Percentiles rank a stretch among this genome's conserved stretches.
Evolutionary conservation across 148 eudicot genomes (phyloP).

Genomic region (Talinum fruticosum): DNA sequence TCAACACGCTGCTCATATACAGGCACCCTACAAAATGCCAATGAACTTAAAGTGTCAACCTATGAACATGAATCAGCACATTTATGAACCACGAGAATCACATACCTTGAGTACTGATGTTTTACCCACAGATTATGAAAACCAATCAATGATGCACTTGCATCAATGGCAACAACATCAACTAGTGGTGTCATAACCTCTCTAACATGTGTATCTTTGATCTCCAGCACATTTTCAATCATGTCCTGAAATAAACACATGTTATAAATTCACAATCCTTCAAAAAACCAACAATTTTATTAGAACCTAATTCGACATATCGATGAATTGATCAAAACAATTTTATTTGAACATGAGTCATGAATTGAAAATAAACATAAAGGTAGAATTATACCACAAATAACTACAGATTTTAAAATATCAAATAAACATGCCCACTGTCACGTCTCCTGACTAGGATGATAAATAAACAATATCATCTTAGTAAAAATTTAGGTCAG

Average conservation of each 20-base stretch:
- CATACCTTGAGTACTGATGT: conserved; percentile 94
- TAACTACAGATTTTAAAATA: no score
- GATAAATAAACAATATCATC: no score
- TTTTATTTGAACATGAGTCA: no score
- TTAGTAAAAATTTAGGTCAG: no score
- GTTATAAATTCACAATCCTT: no score
- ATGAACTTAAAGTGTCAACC: conserved; percentile 14
- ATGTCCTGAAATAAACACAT: conserved; percentile 63
- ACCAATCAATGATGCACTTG: conserved; percentile 86
- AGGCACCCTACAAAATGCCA: conserved; percentile 62
- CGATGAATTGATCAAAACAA: no score
- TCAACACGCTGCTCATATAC: conserved; percentile 96
- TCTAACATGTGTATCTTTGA: conserved; percentile 94
- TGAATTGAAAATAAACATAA: no score
- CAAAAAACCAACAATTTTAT: no score
- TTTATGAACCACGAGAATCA: background rate
- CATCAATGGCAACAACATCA: conserved; percentile 97
- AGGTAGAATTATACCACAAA: no score
- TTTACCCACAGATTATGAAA: conserved; percentile 86
- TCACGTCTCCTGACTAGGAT: no score
- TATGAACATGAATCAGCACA: conserved; percentile 11
- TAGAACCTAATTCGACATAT: no score
- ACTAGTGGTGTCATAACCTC: conserved; percentile 99
- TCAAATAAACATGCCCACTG: no score
- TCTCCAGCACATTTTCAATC: conserved; percentile 98